These are phyloP conservation scores for Hygrocybe punicea DNA, from an alignment of 768 basidiomycete genomes.

Conservation along the genomic window DNA sequence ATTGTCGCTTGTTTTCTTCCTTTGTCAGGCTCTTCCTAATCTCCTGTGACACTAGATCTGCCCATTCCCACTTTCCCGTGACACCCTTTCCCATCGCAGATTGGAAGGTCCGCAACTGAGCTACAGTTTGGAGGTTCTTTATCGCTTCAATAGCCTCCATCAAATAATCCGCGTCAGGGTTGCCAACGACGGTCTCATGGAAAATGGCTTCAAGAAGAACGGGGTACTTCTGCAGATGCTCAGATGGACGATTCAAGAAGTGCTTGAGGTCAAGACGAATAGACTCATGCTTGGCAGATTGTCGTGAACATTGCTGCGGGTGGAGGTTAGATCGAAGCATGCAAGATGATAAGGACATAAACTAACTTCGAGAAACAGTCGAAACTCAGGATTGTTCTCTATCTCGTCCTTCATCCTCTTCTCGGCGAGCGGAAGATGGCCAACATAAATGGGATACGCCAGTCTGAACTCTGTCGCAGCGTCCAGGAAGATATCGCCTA, in stretches of 20 bases:
- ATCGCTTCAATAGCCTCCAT: conserved; percentile 82
- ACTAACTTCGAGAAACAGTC: conserved; percentile 80
- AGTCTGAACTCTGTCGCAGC: conserved; percentile 84
- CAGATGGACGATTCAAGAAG: conserved; percentile 73
- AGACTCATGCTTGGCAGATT: conserved; percentile 38
- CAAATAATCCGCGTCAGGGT: conserved; percentile 80
- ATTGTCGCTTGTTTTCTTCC: conserved; percentile 77
- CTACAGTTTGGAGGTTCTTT: conserved; percentile 73
- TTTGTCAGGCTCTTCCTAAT: conserved; percentile 58
- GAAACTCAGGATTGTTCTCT: conserved; percentile 75
- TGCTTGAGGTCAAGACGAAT: conserved; percentile 65
- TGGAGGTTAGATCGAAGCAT: background rate
- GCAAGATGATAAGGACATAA: background rate
- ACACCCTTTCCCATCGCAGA: conserved; percentile 80
- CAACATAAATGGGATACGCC: conserved; percentile 83
- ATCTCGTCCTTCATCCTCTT: conserved; percentile 83
- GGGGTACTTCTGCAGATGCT: conserved; percentile 82
- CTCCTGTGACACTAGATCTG: conserved; percentile 76
- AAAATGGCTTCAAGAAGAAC: conserved; percentile 81
- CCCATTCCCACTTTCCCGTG: conserved; percentile 85
- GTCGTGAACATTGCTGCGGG: conserved; percentile 42
- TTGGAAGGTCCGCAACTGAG: conserved; percentile 87
- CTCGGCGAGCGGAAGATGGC: conserved; percentile 81
- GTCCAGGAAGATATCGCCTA: conserved; percentile 86
- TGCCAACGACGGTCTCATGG: conserved; percentile 74